Conservation (phyloP, 148 eudicot species). For the Vaccinium myrtillus region DNA sequence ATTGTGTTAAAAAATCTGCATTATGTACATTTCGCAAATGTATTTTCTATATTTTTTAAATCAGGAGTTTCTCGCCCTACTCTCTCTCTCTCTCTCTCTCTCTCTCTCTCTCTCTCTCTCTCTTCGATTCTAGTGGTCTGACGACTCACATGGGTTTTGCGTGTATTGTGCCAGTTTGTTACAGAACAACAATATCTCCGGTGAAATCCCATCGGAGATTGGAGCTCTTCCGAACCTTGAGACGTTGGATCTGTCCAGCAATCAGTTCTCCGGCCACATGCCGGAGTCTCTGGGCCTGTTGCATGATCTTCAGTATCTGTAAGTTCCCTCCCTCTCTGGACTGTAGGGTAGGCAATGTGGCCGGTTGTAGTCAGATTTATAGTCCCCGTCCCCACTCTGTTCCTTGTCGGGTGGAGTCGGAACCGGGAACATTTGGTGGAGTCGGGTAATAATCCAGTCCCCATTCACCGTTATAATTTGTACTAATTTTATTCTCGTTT, state of each 20-base stretch:
- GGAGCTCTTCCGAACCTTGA: conserved; percentile 66
- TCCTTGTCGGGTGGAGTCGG: too few relatives aligned
- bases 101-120: not conserved
- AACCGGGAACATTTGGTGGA: too few relatives aligned
- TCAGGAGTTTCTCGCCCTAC: not conserved
- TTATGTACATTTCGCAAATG: not conserved
- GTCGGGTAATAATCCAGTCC: too few relatives aligned
- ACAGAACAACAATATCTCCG: conserved; percentile 89
- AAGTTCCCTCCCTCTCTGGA: conserved; percentile 19
- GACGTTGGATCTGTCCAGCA: conserved; percentile 87
- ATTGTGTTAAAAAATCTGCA: not conserved
- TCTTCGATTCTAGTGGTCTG: not conserved
- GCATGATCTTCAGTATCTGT: conserved; percentile 69
- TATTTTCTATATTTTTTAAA: too few relatives aligned
- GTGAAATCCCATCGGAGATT: conserved; percentile 70
- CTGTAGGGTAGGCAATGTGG: too few relatives aligned
- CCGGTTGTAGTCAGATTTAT: too few relatives aligned
- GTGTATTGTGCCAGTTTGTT: conserved; percentile 45
- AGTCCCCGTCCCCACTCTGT: too few relatives aligned
- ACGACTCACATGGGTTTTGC: conserved; percentile 1
- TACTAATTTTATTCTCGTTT: too few relatives aligned
- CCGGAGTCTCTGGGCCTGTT: conserved; percentile 62
- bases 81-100: not conserved
- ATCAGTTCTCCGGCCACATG: conserved; percentile 59
- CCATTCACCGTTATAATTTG: too few relatives aligned